A percentile compares a stretch with the other conserved stretches of the same genome.
These are phyloP conservation scores for Candida sp. DNA, from an alignment of 1,139 yeast species.

Conservation along the genomic window DNA sequence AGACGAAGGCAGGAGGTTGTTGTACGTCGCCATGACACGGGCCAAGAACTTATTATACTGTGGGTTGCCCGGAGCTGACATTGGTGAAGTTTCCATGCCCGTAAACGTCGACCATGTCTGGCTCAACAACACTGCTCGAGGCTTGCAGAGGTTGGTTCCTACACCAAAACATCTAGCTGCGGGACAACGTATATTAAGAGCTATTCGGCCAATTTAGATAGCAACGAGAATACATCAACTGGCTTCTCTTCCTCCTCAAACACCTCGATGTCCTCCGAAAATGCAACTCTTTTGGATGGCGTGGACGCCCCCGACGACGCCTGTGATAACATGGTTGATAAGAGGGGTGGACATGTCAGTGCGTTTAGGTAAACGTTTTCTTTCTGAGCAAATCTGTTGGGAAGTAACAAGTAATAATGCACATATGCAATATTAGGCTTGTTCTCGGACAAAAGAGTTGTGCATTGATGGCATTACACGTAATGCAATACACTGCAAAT, in stretches of 20 bases:
- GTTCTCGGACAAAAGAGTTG: too few species aligned
- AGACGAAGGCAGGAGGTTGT: conserved; percentile 28
- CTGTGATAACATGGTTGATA: conserved; percentile 13
- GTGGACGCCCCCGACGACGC: conserved; percentile 32
- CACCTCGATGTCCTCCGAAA: conserved; percentile 49
- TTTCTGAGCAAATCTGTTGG: too few species aligned
- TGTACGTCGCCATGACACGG: conserved; percentile 71
- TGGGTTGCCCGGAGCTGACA: conserved; percentile 13
- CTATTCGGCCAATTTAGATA: conserved; percentile 34
- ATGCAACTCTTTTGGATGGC: conserved; percentile 46
- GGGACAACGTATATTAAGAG: conserved; percentile 5
- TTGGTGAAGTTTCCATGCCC: not conserved
- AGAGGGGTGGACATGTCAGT: too few species aligned
- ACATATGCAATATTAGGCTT: too few species aligned
- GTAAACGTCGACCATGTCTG: conserved; percentile 1
- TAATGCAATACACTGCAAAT: too few species aligned
- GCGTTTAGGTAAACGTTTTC: too few species aligned
- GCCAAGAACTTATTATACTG: conserved; percentile 57
- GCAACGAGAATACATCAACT: conserved; percentile 33
- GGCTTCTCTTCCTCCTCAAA: conserved; percentile 43
- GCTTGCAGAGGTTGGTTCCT: conserved; percentile 11
- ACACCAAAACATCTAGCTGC: conserved; percentile 1
- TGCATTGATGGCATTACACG: too few species aligned
- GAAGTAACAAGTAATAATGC: too few species aligned
- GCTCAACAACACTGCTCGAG: conserved; percentile 6